Evolutionary conservation across 2,329 filamentous ascomycete genomes (phyloP), one percentile per base, ranked within the genome.

Genomic region (Cladosporium halotolerans): DNA sequence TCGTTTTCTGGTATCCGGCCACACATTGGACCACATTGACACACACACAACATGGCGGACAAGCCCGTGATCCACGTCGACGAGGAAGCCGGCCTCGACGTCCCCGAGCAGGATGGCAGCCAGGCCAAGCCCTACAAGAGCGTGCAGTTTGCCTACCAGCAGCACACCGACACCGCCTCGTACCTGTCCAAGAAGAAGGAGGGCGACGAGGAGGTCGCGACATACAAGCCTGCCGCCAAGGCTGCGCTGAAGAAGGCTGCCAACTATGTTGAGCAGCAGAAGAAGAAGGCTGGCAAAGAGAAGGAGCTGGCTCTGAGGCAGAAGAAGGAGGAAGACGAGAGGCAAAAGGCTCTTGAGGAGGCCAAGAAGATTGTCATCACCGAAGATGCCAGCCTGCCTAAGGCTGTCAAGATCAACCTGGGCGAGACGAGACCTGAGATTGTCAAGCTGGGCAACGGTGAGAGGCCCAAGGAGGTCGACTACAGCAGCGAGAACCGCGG

Each of bases 261-360:
- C 74, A 84, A 83, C 69, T 83, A 83, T 59, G 83, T 83, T 59
- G 87, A 89, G 61, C 78, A 79, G 59, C 83, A 88, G 71, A 87
- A 89, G 80, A 91, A 89, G 79, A 95, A 95, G 79, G 79, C 86
- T 42, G 81, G 81, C 62, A 90, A 89, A 73, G 86, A 87, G 70
- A 79, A 85, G 61, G 85, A 90, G 66, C 74, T 83, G 58, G 85
- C 83, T 52, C 82, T 85, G 43, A 80, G 84, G 52, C 83, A 89
- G 70, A 82, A 84, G 65, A 83, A 89, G 71, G 84, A 86, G 68
- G 81, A 84, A 57, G 82, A 84, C 61, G 84, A 86, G 66, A 81
- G 86, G 51, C 77, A 84, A 58, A 80, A 82, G 68, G 77, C 88
- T 32, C 76, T 95, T 32, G 89, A 95, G 67, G 87, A 91, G 62